Evolutionary conservation across 768 basidiomycete genomes (phyloP).

Genomic region (Chiua virens): DNA sequence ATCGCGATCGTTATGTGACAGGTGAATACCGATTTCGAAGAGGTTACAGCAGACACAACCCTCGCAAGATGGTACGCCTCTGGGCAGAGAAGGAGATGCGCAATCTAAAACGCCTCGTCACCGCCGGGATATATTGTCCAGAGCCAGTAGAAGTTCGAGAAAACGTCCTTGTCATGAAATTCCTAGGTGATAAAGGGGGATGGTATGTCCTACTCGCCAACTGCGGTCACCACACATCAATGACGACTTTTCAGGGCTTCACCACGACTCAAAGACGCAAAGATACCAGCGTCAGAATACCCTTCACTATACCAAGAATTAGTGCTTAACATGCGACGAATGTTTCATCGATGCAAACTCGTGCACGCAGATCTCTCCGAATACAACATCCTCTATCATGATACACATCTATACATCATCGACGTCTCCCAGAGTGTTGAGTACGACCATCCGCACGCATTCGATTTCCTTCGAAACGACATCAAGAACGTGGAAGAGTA

Average conservation of each 20-base stretch:
- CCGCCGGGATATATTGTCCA: slow-evolving; percentile 86
- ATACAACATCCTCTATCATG: slow-evolving; percentile 93
- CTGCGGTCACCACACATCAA: not conserved
- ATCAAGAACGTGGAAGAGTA: slow-evolving; percentile 93
- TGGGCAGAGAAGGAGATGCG: slow-evolving; percentile 99
- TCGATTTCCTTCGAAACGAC: slow-evolving; percentile 93
- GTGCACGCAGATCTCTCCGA: slow-evolving; percentile 98
- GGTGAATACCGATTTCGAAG: slow-evolving; percentile 95
- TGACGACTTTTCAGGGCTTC: slow-evolving; percentile 63
- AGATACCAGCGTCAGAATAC: slow-evolving; percentile 50
- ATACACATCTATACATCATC: slow-evolving; percentile 84
- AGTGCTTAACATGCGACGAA: slow-evolving; percentile 71
- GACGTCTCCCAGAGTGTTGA: slow-evolving; percentile 99
- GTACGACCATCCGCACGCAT: slow-evolving; percentile 94
- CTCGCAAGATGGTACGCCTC: slow-evolving; percentile 96
- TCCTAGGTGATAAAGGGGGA: slow-evolving; percentile 78
- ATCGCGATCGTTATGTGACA: slow-evolving; percentile 94
- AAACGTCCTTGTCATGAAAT: slow-evolving; percentile 95
- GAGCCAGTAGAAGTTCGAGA: slow-evolving; percentile 92
- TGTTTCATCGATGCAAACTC: slow-evolving; percentile 89
- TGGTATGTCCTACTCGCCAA: slow-evolving; percentile 53
- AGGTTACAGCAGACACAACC: slow-evolving; percentile 87
- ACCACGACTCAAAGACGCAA: slow-evolving; percentile 90
- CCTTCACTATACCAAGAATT: slow-evolving; percentile 74
- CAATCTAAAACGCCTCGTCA: slow-evolving; percentile 80